Percentiles rank a stretch among this genome's conserved stretches.
These are phyloP conservation scores for Bidens hawaiensis DNA, from an alignment of 140 eudicot species.

Conservation along the genomic window DNA sequence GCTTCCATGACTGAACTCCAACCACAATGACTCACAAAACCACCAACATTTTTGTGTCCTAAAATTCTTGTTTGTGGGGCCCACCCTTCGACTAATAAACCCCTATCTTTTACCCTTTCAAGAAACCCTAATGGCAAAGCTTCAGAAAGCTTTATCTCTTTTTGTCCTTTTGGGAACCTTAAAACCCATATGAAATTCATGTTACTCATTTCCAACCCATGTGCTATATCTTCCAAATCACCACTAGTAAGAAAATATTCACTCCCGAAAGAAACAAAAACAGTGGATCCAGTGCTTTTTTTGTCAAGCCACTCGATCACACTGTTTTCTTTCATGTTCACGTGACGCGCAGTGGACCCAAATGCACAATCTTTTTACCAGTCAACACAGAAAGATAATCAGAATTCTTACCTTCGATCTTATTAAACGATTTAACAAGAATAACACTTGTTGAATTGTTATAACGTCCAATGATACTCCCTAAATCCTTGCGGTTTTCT, in stretches of 20 bases:
- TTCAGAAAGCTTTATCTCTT: neutral
- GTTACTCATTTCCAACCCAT: conserved; percentile 35
- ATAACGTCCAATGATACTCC: neutral
- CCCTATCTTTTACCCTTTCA: conserved; percentile 27
- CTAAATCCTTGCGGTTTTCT: neutral
- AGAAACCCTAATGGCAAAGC: conserved; percentile 36
- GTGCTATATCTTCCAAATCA: conserved; percentile 30
- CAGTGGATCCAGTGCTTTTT: conserved; percentile 11
- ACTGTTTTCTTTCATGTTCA: neutral
- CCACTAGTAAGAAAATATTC: conserved; percentile 31
- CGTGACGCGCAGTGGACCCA: conserved; percentile 29
- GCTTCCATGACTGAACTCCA: conserved; percentile 38
- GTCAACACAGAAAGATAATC: conserved; percentile 9
- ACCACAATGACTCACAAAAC: conserved; percentile 46
- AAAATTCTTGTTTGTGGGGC: conserved; percentile 38
- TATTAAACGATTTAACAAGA: conserved; percentile 15
- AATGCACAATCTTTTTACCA: conserved; percentile 1
- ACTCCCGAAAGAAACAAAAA: conserved; percentile 39
- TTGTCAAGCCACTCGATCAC: conserved; percentile 30
- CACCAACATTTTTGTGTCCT: conserved; percentile 28
- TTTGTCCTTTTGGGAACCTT: conserved; percentile 31
- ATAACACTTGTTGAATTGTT: conserved; percentile 10
- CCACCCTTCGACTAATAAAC: conserved; percentile 34
- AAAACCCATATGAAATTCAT: conserved; percentile 38
- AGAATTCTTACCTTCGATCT: conserved; percentile 27